A percentile compares a stretch with the other conserved stretches of the same genome.
phyloP scores from a whole-genome alignment of 2,329 filamentous ascomycete genomes.

The Mariannaea elegans region DNA sequence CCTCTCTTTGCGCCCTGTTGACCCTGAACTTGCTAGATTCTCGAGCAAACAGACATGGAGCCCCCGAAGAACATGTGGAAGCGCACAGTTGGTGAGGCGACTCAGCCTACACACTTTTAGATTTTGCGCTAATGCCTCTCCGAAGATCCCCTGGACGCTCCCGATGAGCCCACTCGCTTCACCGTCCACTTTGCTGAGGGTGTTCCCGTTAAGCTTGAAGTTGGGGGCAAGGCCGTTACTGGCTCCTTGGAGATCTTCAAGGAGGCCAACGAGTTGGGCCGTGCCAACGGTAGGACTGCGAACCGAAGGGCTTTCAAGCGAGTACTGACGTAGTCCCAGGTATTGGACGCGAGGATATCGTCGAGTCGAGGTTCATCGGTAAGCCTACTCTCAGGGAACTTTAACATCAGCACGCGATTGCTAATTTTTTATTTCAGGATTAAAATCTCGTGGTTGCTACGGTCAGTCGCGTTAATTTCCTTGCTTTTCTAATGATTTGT shows the following conservation, averaged over 20 bases:
- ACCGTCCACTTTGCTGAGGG: conserved; percentile 72
- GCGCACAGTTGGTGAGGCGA: conserved; percentile 53
- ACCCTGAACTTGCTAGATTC: not conserved
- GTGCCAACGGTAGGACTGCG: not conserved
- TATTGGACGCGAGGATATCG: conserved; percentile 69
- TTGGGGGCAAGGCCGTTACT: conserved; percentile 65
- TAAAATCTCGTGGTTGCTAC: conserved; percentile 9
- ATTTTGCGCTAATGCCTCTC: not conserved
- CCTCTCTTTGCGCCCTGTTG: not conserved
- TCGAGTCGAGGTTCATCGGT: conserved; percentile 52
- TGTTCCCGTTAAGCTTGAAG: conserved; percentile 69
- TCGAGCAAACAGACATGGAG: conserved; percentile 63
- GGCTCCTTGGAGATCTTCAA: conserved; percentile 73
- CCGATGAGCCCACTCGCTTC: conserved; percentile 71
- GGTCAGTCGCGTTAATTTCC: no score
- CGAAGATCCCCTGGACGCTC: conserved; percentile 67
- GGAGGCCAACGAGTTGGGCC: conserved; percentile 58
- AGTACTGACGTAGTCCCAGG: conserved; percentile 69
- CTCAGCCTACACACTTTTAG: not conserved
- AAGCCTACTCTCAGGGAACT: conserved; percentile 8
- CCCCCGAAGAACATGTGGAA: conserved; percentile 79
- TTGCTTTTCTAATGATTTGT: no score
- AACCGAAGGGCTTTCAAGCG: not conserved
- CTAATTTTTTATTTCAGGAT: conserved; percentile 43
- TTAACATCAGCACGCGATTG: conserved; percentile 41